Evolutionary conservation across 2,329 filamentous ascomycete species (phyloP).

Genomic region (Diaporthe longicolla): DNA sequence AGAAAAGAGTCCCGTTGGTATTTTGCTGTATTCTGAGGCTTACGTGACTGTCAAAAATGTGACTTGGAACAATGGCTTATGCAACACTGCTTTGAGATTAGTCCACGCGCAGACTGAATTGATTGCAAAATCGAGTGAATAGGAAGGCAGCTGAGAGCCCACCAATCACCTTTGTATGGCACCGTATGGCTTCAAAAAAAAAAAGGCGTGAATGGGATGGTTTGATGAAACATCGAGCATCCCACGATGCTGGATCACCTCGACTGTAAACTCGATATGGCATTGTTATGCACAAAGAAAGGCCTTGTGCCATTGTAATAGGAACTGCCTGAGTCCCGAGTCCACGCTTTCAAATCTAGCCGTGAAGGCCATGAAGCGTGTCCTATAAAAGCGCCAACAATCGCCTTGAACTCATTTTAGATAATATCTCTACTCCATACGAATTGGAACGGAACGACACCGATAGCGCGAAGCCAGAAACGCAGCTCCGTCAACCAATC

Average conservation of each 20-base stretch:
- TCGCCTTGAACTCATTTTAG: too few species aligned
- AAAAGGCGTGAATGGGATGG: too few species aligned
- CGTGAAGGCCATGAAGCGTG: background rate
- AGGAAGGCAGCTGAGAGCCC: too few species aligned
- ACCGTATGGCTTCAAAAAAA: too few species aligned
- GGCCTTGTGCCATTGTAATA: background rate
- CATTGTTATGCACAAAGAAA: background rate
- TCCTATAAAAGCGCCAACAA: background rate
- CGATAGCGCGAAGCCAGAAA: rapidly evolving
- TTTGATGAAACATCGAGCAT: too few species aligned
- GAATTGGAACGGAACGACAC: background rate
- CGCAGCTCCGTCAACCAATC: too few species aligned
- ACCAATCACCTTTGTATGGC: too few species aligned
- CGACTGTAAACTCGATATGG: background rate
- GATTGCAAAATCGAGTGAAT: too few species aligned
- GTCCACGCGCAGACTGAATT: too few species aligned
- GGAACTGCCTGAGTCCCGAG: too few species aligned
- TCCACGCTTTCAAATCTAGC: too few species aligned
- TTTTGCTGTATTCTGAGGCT: background rate
- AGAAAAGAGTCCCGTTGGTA: background rate
- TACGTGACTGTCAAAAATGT: background rate
- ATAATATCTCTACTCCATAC: too few species aligned
- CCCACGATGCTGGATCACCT: background rate
- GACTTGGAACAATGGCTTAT: background rate
- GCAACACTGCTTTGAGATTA: background rate